Evolutionary conservation across 2,329 filamentous ascomycete genomes (phyloP), one percentile per base, ranked within the genome.

Genomic region (Colletotrichum trifolii): DNA sequence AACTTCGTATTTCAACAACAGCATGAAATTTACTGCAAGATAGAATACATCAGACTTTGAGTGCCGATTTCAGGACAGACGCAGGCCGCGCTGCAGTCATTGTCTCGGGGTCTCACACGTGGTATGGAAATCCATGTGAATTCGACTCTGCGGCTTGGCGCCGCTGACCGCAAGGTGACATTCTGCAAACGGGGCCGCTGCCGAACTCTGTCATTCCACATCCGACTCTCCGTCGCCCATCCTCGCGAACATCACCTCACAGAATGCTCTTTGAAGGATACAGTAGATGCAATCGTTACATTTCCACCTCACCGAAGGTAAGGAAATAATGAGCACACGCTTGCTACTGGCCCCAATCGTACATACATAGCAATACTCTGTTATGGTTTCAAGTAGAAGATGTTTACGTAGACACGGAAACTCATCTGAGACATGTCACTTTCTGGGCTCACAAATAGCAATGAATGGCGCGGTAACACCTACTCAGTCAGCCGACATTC

Each of bases 391-490:
- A 25, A 25, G 25, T 5, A 25, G 4, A 25, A 25, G 4, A 25
- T 25, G 25, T 25, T 17, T 17, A 17, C 17, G 25, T 25, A 43
- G 15, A 15, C 13, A 15, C 13, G 42, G 42, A 43, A 43, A n/a
- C 13, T 43, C 13, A 15, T 13, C 9, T 13, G 13, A 13, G 8
- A 3, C 1, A 5, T 8, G 10, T 65, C 25, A 65, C 13, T n/a
- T 13, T 8, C 39, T 50, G 2, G 67, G 65, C 17, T 72, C 68
- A 15, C 70, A 72, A 4, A 72, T 69, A 2, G 69, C 63, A 17
- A 72, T 71, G 35, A 70, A 71, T 7, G 70, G 68, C n/a, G 69
- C 67, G 17, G 47, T 33, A 6, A 70, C 68, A 58, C 70, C 69
- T 71, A 4, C 2, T 8, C 8, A 33, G 11, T 64, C 4, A 68